Evolutionary conservation across 306 rosid genomes (phyloP).

Genomic region (Prunus persica): DNA sequence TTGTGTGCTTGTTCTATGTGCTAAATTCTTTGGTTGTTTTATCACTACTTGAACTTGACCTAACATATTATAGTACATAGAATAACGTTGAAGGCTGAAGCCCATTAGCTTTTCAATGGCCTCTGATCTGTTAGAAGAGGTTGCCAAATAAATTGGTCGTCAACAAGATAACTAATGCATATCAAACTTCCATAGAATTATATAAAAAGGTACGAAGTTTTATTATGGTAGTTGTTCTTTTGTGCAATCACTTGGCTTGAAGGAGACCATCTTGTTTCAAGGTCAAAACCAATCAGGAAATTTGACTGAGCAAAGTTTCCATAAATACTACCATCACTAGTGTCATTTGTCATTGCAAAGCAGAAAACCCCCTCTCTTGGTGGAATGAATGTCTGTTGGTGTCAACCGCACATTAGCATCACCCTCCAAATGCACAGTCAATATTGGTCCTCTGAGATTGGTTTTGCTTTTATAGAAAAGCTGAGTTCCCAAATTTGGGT

Average conservation of each 20-base stretch:
- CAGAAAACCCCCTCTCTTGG: constrained; percentile 31
- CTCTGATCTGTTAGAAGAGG: no score
- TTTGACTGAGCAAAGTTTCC: constrained; percentile 8
- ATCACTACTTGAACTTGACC: not conserved
- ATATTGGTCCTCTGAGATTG: constrained; percentile 37
- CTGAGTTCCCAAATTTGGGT: constrained; percentile 43
- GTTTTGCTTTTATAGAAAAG: constrained; percentile 39
- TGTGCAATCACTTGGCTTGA: no score
- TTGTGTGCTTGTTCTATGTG: constrained; percentile 3
- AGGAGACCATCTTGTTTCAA: no score
- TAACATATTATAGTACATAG: no score
- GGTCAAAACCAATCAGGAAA: no score
- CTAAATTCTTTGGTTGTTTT: constrained; percentile 30
- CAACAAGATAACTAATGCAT: no score
- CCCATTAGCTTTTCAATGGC: no score
- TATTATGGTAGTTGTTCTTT: not conserved
- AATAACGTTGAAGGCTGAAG: no score
- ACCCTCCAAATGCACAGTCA: constrained; percentile 52
- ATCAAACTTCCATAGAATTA: no score
- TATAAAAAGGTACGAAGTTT: not conserved
- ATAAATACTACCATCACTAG: not conserved
- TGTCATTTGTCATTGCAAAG: not conserved
- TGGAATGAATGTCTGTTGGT: constrained; percentile 51
- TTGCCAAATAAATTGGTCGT: no score
- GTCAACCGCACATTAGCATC: constrained; percentile 46